A percentile compares a stretch with the other conserved stretches of the same genome.
phyloP scores from a whole-genome alignment of 768 basidiomycete species.

The Symmetrospora coprosmae region DNA sequence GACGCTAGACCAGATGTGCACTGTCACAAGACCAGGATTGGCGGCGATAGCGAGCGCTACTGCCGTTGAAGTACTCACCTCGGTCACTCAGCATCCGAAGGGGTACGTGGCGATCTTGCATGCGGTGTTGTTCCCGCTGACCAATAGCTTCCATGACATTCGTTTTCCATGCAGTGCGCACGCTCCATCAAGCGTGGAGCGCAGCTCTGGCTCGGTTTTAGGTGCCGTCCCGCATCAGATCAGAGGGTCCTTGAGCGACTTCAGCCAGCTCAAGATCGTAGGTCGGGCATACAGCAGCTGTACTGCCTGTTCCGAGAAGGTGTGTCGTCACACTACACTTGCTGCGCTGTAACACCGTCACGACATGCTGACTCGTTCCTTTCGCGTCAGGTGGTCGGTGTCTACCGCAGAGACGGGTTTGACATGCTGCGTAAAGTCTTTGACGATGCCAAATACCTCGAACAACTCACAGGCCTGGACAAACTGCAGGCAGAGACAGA shows the following conservation, averaged over 20 bases:
- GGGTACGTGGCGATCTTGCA: constrained; percentile 45
- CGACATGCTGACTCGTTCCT: too few relatives aligned
- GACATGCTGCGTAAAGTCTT: constrained; percentile 64
- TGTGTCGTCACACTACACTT: too few relatives aligned
- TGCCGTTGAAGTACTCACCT: constrained; percentile 80
- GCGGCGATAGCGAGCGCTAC: constrained; percentile 83
- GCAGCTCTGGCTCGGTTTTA: constrained; percentile 43
- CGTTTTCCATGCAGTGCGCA: constrained; percentile 26
- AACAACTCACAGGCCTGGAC: constrained; percentile 63
- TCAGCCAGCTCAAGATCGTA: constrained; percentile 65
- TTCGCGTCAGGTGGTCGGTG: constrained; percentile 56
- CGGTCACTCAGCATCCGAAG: constrained; percentile 73
- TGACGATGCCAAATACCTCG: constrained; percentile 63
- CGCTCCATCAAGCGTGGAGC: constrained; percentile 25
- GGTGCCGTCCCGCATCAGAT: constrained; percentile 88
- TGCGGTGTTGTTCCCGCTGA: not conserved
- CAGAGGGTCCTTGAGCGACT: constrained; percentile 75
- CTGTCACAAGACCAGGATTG: constrained; percentile 85
- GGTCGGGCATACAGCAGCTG: constrained; percentile 77
- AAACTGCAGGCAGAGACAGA: constrained; percentile 62
- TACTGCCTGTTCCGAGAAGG: constrained; percentile 75
- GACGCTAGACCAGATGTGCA: constrained; percentile 97
- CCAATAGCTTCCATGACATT: not conserved
- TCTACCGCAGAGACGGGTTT: constrained; percentile 68
- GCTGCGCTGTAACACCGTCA: too few relatives aligned